phyloP scores from a whole-genome alignment of 2,329 filamentous ascomycete genomes.

The Chrysoporthe austroafricana region DNA sequence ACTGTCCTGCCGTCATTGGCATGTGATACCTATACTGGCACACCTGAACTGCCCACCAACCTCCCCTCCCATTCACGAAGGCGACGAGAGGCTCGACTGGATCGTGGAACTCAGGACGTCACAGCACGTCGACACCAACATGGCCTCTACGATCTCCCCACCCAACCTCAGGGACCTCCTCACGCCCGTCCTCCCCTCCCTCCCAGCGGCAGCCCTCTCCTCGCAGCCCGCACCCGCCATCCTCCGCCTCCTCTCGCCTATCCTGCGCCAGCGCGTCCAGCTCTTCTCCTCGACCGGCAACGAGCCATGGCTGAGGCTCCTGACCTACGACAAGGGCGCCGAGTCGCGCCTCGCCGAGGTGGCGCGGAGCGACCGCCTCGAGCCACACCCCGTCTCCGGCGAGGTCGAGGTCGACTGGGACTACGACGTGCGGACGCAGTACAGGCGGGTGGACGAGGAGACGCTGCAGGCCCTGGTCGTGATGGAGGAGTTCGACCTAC shows the following conservation, averaged over 20 bases:
- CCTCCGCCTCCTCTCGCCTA: constrained; percentile 65
- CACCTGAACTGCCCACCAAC: constrained; percentile 12
- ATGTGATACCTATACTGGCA: constrained; percentile 22
- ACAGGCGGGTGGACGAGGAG: constrained; percentile 72
- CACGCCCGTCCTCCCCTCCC: constrained; percentile 60
- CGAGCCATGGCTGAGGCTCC: constrained; percentile 74
- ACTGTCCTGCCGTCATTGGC: constrained; percentile 9
- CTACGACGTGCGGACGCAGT: constrained; percentile 65
- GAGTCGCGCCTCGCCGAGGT: constrained; percentile 62
- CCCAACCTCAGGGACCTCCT: constrained; percentile 55
- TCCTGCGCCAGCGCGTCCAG: constrained; percentile 67
- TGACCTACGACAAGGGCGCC: constrained; percentile 68
- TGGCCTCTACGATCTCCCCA: constrained; percentile 41
- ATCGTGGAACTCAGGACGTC: too few species aligned
- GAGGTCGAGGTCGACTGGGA: constrained; percentile 77
- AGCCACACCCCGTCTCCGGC: constrained; percentile 81
- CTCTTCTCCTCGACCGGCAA: constrained; percentile 62
- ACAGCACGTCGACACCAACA: constrained; percentile 26
- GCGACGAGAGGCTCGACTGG: neutral
- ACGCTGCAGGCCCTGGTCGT: constrained; percentile 72
- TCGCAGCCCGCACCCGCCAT: constrained; percentile 59
- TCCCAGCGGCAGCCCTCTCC: constrained; percentile 63
- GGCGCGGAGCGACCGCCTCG: constrained; percentile 65
- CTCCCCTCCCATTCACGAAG: neutral
- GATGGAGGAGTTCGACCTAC: constrained; percentile 61